Conservation (phyloP, 2,329 filamentous ascomycete genomes). For the Fusarium subtropicale region DNA sequence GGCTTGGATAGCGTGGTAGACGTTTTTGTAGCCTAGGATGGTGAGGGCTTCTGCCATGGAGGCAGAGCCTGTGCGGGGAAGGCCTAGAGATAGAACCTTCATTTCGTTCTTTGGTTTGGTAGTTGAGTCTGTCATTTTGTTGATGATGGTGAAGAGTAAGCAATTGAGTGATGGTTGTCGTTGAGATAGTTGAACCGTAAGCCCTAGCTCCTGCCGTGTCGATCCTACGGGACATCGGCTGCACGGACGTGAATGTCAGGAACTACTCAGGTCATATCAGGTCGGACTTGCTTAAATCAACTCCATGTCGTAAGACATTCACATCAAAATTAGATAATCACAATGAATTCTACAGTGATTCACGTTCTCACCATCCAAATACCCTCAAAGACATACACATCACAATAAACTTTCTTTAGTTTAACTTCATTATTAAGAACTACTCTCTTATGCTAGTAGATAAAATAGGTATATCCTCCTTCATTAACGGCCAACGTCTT, state of each 20-base stretch:
- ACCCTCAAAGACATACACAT: too few relatives aligned
- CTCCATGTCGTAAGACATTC: too few relatives aligned
- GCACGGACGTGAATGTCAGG: not conserved
- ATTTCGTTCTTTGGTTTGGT: slow-evolving; percentile 39
- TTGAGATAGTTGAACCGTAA: not conserved
- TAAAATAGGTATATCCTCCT: slow-evolving; percentile 26
- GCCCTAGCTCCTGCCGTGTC: not conserved
- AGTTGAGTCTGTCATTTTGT: not conserved
- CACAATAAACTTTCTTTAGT: not conserved
- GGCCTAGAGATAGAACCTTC: slow-evolving; percentile 49
- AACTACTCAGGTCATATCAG: not conserved
- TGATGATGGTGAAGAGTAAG: not conserved
- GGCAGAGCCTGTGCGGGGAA: slow-evolving; percentile 50
- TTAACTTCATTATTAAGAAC: slow-evolving; percentile 33
- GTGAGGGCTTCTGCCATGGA: slow-evolving; percentile 52
- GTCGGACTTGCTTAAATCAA: not conserved
- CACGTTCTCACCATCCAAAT: too few relatives aligned
- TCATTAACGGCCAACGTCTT: slow-evolving; percentile 30
- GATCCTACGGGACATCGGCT: not conserved
- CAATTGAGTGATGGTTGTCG: not conserved
- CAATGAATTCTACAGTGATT: too few relatives aligned
- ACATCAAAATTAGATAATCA: too few relatives aligned
- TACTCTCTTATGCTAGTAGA: slow-evolving; percentile 34
- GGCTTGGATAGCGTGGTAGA: slow-evolving; percentile 48
- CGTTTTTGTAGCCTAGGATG: slow-evolving; percentile 50